Evolutionary conservation across 78 protist species (phyloP).

Genomic region (Paratrimastix pyriformis): DNA sequence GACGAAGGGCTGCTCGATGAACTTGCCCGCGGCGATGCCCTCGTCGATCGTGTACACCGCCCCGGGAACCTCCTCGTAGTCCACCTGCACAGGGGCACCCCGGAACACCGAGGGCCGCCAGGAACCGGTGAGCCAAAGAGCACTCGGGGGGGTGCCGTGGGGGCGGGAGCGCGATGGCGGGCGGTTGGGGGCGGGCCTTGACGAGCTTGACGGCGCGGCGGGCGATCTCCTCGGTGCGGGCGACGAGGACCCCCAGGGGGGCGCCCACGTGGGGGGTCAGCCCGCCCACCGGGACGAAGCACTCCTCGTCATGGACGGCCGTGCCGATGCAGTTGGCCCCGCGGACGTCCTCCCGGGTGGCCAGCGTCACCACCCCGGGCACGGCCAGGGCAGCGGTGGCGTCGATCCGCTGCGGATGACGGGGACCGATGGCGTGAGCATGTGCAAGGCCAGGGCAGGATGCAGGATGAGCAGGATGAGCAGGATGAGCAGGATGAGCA

Average conservation of each 20-base stretch:
- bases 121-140: too few relatives aligned
- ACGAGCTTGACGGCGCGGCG: constrained; percentile 7
- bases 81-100: too few relatives aligned
- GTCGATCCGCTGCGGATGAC: too few relatives aligned
- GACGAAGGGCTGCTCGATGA: neutral
- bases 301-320: neutral
- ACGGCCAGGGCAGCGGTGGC: neutral
- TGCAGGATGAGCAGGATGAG: neutral
- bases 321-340: neutral
- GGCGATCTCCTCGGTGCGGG: constrained; percentile 28
- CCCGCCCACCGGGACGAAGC: neutral
- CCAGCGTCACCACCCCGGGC: constrained; percentile 33
- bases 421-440: too few relatives aligned
- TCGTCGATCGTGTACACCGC: constrained; percentile 21
- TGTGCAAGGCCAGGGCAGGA: too few relatives aligned
- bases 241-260: constrained; percentile 38
- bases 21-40: neutral
- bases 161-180: too few relatives aligned
- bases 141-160: too few relatives aligned
- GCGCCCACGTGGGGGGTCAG: too few relatives aligned
- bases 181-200: too few relatives aligned
- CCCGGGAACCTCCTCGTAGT: too few relatives aligned
- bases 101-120: too few relatives aligned
- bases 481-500: too few relatives aligned
- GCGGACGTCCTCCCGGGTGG: constrained; percentile 19